These are phyloP conservation scores for Xylariaceae sp. DNA, from an alignment of 2,329 filamentous ascomycete genomes.

Conservation along the genomic window DNA sequence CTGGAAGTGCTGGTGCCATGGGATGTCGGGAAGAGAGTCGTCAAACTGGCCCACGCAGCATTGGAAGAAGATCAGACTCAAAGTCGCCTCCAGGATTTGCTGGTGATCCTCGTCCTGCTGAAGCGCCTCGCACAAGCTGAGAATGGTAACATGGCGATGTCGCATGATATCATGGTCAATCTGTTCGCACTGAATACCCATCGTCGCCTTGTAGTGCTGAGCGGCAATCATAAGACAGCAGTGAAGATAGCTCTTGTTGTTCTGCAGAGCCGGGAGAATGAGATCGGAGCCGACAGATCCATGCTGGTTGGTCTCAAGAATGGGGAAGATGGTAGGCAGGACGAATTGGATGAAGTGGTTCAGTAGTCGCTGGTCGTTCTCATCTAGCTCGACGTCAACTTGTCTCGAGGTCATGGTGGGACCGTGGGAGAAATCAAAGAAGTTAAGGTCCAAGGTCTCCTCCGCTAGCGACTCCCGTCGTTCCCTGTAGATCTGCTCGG, in stretches of 20 bases:
- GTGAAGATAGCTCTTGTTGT: slow-evolving; percentile 89
- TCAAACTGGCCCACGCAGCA: slow-evolving; percentile 83
- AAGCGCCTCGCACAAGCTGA: slow-evolving; percentile 76
- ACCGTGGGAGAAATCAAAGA: slow-evolving; percentile 75
- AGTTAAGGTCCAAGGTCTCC: slow-evolving; percentile 66
- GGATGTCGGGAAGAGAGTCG: slow-evolving; percentile 81
- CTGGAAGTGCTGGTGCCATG: slow-evolving; percentile 96
- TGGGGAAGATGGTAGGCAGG: slow-evolving; percentile 82
- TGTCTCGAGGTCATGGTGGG: slow-evolving; percentile 58
- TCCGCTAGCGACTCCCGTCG: slow-evolving; percentile 62
- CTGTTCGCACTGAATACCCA: slow-evolving; percentile 61
- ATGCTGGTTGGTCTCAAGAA: slow-evolving; percentile 84
- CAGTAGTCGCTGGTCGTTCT: slow-evolving; percentile 78
- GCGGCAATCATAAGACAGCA: slow-evolving; percentile 92
- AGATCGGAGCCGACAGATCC: slow-evolving; percentile 75
- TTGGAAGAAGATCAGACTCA: slow-evolving; percentile 96
- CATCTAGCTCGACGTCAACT: slow-evolving; percentile 75
- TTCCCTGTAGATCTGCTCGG: slow-evolving; percentile 64
- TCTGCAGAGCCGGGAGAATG: slow-evolving; percentile 80
- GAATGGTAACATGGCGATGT: slow-evolving; percentile 83
- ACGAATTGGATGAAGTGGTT: slow-evolving; percentile 90
- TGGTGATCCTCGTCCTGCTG: slow-evolving; percentile 75
- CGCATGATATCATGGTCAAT: slow-evolving; percentile 88
- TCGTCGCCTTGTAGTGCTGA: slow-evolving; percentile 81
- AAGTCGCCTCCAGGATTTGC: slow-evolving; percentile 83